Percentiles rank a stretch among this genome's conserved stretches.
phyloP scores from a whole-genome alignment of 176 grass and related monocot genomes.

The Carex scoparia region DNA sequence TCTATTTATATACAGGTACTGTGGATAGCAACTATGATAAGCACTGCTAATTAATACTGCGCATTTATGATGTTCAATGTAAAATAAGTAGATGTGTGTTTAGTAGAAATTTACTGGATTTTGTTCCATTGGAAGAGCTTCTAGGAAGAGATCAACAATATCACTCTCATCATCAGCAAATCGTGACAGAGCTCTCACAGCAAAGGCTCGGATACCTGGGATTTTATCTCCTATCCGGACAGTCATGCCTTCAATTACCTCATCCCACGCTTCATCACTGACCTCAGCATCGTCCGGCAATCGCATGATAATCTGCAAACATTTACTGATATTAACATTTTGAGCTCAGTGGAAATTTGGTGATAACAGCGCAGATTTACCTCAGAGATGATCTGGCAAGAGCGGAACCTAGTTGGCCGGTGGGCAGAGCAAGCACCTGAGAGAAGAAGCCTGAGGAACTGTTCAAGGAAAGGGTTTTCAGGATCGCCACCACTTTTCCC shows the following conservation, averaged over 20 bases:
- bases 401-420: slow-evolving; percentile 52
- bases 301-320: slow-evolving; percentile 64
- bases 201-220: slow-evolving; percentile 53
- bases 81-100: background rate
- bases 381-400: slow-evolving; percentile 84
- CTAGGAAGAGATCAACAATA: slow-evolving; percentile 60
- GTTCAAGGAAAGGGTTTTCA: slow-evolving; percentile 57
- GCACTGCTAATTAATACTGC: background rate
- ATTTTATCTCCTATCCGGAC: slow-evolving; percentile 62
- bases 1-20: background rate
- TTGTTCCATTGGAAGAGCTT: slow-evolving; percentile 55
- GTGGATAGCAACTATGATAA: background rate
- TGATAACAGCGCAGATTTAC: slow-evolving; percentile 20
- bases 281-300: slow-evolving; percentile 76
- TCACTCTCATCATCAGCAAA: slow-evolving; percentile 73
- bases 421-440: slow-evolving; percentile 37
- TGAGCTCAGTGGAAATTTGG: background rate
- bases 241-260: slow-evolving; percentile 77
- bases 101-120: slow-evolving; percentile 53
- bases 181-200: slow-evolving; percentile 63
- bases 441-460: slow-evolving; percentile 66
- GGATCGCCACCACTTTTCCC: slow-evolving; percentile 1
- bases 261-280: slow-evolving; percentile 78
- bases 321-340: slow-evolving; percentile 8
- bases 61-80: background rate